phyloP scores from a whole-genome alignment of 116 monocot genomes.

The Trichopus zeylanicus region DNA sequence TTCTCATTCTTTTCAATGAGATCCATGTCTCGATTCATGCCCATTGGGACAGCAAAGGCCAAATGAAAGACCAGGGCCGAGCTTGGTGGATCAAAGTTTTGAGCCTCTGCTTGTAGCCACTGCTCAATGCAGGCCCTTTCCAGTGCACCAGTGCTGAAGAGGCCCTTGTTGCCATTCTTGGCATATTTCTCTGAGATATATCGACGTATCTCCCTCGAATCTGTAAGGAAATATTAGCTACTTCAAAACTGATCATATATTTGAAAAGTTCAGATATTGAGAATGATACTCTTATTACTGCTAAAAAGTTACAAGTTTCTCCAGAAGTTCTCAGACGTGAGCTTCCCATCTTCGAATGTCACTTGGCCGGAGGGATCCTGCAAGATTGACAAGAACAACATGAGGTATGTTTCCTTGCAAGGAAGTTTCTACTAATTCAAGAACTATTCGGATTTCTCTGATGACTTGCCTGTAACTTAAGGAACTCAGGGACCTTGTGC shows the following conservation, averaged over 20 bases:
- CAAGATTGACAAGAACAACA: neutral
- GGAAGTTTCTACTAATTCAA: neutral
- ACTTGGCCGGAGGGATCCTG: conserved; percentile 15
- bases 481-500: conserved; percentile 18
- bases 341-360: conserved; percentile 10
- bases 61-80: conserved; percentile 7
- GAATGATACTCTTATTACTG: neutral
- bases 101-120: conserved; percentile 9
- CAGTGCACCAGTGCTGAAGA: neutral
- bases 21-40: neutral
- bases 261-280: neutral
- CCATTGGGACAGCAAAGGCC: conserved; percentile 1
- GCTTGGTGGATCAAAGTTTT: conserved; percentile 11
- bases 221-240: neutral
- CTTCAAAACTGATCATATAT: neutral
- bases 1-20: neutral
- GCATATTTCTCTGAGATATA: neutral
- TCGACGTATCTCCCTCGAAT: conserved; percentile 8
- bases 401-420: too few relatives aligned
- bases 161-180: conserved; percentile 1
- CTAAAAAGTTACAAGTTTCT: neutral
- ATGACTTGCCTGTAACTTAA: conserved; percentile 24
- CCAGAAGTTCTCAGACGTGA: neutral
- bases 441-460: neutral
- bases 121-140: conserved; percentile 9